Conservation (phyloP, 2,329 filamentous ascomycete species). For the Thermoascus crustaceus region DNA sequence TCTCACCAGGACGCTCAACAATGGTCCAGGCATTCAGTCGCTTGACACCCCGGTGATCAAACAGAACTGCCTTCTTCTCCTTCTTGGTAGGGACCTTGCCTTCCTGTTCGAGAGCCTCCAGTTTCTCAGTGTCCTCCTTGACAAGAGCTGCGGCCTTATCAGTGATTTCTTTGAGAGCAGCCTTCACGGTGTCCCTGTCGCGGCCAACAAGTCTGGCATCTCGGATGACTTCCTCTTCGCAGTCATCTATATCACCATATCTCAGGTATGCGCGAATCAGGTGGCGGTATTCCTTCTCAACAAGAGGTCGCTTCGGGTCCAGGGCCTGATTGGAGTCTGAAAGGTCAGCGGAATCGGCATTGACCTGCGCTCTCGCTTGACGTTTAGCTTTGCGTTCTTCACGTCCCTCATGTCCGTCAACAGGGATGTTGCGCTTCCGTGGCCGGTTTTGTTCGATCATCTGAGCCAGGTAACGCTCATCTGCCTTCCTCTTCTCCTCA, state of each 20-base stretch:
- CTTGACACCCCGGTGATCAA: slow-evolving; percentile 88
- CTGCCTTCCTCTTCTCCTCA: slow-evolving; percentile 74
- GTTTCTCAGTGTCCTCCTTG: slow-evolving; percentile 60
- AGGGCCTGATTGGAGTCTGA: slow-evolving; percentile 55
- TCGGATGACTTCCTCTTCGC: slow-evolving; percentile 74
- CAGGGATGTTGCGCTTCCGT: slow-evolving; percentile 59
- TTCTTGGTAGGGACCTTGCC: slow-evolving; percentile 89
- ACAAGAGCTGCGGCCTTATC: slow-evolving; percentile 63
- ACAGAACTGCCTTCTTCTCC: slow-evolving; percentile 92
- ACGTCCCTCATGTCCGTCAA: slow-evolving; percentile 45
- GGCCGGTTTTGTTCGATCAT: slow-evolving; percentile 80
- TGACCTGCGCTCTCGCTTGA: slow-evolving; percentile 56
- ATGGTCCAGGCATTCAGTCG: slow-evolving; percentile 95
- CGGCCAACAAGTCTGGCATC: slow-evolving; percentile 79
- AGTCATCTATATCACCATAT: slow-evolving; percentile 83
- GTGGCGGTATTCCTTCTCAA: slow-evolving; percentile 86
- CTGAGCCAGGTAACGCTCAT: slow-evolving; percentile 73
- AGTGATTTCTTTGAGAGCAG: slow-evolving; percentile 68
- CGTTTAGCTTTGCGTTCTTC: slow-evolving; percentile 64
- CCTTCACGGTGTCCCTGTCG: slow-evolving; percentile 69
- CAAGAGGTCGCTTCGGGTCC: slow-evolving; percentile 83
- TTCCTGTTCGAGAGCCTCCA: slow-evolving; percentile 58
- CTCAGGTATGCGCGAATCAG: slow-evolving; percentile 85
- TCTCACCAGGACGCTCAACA: slow-evolving; percentile 80
- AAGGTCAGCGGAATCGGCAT: slow-evolving; percentile 60